phyloP scores from a whole-genome alignment of 768 basidiomycete species.

The Amanita phalloides region DNA sequence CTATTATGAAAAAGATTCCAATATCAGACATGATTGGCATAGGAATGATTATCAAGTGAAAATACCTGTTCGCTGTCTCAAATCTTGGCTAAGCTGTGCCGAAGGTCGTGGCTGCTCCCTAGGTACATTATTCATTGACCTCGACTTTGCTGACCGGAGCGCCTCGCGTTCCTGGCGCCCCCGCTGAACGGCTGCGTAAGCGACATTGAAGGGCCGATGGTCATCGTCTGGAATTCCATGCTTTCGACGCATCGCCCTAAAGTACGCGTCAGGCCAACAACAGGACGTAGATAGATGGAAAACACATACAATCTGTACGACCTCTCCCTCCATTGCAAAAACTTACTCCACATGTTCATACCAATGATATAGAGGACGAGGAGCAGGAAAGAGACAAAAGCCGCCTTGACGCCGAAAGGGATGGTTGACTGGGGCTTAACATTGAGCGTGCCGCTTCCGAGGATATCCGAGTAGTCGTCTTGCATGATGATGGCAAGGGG shows the following conservation, averaged over 20 bases:
- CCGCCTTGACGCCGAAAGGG: constrained; percentile 27
- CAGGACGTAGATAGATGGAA: neutral
- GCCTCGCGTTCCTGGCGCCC: constrained; percentile 41
- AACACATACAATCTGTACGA: constrained; percentile 51
- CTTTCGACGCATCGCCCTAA: constrained; percentile 59
- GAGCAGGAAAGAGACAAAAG: constrained; percentile 24
- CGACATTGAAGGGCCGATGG: constrained; percentile 76
- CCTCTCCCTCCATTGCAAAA: constrained; percentile 51
- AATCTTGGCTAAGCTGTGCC: constrained; percentile 4
- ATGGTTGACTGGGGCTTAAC: constrained; percentile 23
- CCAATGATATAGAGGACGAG: constrained; percentile 25
- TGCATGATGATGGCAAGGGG: constrained; percentile 35
- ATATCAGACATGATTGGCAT: neutral
- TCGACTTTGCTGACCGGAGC: constrained; percentile 2
- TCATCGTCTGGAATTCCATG: constrained; percentile 82
- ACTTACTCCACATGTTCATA: constrained; percentile 30
- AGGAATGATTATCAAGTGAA: neutral
- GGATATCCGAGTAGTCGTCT: constrained; percentile 62
- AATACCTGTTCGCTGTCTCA: constrained; percentile 6
- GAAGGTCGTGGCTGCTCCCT: neutral
- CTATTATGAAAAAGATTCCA: neutral
- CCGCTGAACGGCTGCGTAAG: constrained; percentile 63
- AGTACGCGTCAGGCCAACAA: constrained; percentile 2
- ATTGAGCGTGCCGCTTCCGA: constrained; percentile 34
- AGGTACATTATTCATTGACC: neutral